A percentile compares a stretch with the other conserved stretches of the same genome.
Conservation (phyloP, 805 yeast genomes). For the Spathaspora arborariae region DNA sequence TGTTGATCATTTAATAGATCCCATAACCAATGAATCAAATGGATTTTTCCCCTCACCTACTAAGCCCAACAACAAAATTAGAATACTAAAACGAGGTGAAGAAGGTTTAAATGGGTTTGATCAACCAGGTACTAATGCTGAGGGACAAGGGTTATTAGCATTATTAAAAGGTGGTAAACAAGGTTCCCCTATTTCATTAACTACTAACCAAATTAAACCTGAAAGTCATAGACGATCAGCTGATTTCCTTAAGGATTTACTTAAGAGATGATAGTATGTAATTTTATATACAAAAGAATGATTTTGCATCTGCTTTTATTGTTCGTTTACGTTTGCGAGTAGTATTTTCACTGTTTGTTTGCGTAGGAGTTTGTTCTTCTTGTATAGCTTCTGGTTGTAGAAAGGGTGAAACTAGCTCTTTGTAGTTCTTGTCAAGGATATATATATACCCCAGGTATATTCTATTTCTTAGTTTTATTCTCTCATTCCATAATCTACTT, state of each 20-base stretch:
- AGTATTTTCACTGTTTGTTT: background rate
- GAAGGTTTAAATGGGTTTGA: constrained; percentile 7
- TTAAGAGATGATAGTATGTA: constrained; percentile 1
- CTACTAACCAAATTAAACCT: background rate
- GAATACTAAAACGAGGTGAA: constrained; percentile 28
- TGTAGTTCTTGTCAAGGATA: constrained; percentile 6
- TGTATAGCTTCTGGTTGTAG: background rate
- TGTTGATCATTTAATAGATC: constrained; percentile 10
- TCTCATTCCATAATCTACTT: background rate
- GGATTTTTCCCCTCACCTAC: constrained; percentile 1
- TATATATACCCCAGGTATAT: constrained; percentile 3
- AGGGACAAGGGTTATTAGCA: constrained; percentile 20
- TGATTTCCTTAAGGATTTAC: constrained; percentile 5
- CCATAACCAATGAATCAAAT: constrained; percentile 1
- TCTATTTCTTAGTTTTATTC: background rate
- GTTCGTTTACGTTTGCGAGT: constrained; percentile 1
- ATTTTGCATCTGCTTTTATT: constrained; percentile 9
- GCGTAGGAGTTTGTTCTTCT: background rate
- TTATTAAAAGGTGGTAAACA: constrained; percentile 14
- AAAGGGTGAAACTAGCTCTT: background rate
- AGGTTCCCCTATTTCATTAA: background rate
- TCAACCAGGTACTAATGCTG: constrained; percentile 8
- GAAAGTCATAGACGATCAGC: background rate
- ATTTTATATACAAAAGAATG: constrained; percentile 8
- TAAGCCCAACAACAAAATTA: constrained; percentile 10